Evolutionary conservation across 2,329 filamentous ascomycete species (phyloP), one percentile per base, ranked within the genome.

Genomic region (Pseudodiploospora longispora): DNA sequence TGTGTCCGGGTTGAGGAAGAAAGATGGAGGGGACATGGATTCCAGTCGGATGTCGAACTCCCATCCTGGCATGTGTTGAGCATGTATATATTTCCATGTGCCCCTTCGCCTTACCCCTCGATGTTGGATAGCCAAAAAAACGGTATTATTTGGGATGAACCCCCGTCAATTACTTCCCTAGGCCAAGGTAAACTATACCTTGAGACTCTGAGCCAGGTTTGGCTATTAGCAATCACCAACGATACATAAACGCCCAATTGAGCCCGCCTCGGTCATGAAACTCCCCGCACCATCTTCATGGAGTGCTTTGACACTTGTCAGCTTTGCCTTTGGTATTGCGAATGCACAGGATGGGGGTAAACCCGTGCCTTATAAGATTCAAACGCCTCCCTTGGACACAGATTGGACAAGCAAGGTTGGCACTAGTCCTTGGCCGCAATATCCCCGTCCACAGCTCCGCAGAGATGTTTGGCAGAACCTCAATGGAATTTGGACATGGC

Each of bases 401-500:
- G 63, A 68, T 6, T 78, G 74, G 74, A 78, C 75, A 1, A 59
- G 66, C 43, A 59, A 68, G 5, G 70, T 76, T 19, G 74, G 75
- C 31, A 74, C 64, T 1, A 60, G 71, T 34, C 74, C 75, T 0
- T 78, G 76, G 76, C 72, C 72, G 2, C 73, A 80, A 40, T 69
- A 80, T 50, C 77, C 77, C 7, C 71, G 76, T 0, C 77, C 77
- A 3, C 75, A 74, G 51, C 68, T 80, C 6, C 67, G 69, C 32
- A 71, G 76, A 4, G 63, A 73, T 4, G 53, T 61, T 5, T 81
- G 76, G 76, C 62, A 73, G 56, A 77, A 66, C 37, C 63, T 80
- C 5, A 80, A 80, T 46, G 77, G 77, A 0, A 68, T 80, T 4
- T 80, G 77, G 76, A 72, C 70, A 3, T 80, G 70, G 55, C 65